Percentiles rank a stretch among this genome's conserved stretches.
Conservation (phyloP, 2,329 filamentous ascomycete species). For the Knufia fluminis region DNA sequence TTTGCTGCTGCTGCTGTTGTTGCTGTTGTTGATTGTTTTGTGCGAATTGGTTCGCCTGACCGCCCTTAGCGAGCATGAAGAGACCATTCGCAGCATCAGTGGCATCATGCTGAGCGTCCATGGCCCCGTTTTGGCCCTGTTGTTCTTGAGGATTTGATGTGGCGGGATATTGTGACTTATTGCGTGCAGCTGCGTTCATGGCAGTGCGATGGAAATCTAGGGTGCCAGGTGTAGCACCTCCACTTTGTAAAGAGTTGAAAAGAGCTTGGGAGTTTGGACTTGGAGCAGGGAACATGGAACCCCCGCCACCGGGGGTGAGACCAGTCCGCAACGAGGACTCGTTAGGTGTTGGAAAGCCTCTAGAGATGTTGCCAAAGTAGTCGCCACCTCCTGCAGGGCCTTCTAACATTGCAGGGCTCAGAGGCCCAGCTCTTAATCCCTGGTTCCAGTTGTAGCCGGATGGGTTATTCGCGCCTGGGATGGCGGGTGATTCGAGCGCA, state of each 20-base stretch:
- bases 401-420: constrained; percentile 95
- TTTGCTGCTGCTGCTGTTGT: no score
- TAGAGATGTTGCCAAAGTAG: constrained; percentile 77
- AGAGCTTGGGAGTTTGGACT: constrained; percentile 80
- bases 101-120: constrained; percentile 68
- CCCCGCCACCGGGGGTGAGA: constrained; percentile 85
- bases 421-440: constrained; percentile 76
- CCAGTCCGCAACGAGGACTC: constrained; percentile 89
- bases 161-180: constrained; percentile 41
- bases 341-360: constrained; percentile 89
- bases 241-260: constrained; percentile 67
- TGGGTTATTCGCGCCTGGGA: constrained; percentile 64
- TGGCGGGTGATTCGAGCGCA: constrained; percentile 79
- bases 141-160: constrained; percentile 36
- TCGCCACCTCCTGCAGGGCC: constrained; percentile 65
- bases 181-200: constrained; percentile 65
- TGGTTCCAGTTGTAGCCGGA: constrained; percentile 63
- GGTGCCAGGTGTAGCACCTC: constrained; percentile 78
- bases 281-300: constrained; percentile 91
- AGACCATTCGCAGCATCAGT: constrained; percentile 93
- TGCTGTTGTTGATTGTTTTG: constrained; percentile 43
- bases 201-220: constrained; percentile 93
- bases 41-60: constrained; percentile 48
- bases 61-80: constrained; percentile 69
- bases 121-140: constrained; percentile 30